Percentiles rank a stretch among this genome's conserved stretches.
These are phyloP conservation scores for Oryza brachyantha DNA, from an alignment of 176 grass and related monocot species.

Conservation along the genomic window DNA sequence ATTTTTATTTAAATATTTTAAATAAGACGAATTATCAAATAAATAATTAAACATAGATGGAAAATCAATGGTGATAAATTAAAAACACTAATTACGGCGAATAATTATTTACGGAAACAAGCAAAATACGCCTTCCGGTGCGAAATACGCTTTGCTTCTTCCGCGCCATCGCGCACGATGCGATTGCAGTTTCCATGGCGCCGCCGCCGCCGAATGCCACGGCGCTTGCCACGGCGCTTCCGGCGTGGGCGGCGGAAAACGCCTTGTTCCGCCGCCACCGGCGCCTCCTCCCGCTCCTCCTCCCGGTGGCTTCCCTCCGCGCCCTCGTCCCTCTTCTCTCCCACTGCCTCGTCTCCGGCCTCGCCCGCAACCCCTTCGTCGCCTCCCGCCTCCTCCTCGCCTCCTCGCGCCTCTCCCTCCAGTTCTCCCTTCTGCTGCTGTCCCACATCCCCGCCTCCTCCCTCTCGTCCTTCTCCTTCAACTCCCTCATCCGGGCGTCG, in stretches of 20 bases:
- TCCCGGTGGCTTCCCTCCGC: conserved; percentile 8
- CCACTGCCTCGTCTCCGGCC: conserved; percentile 60
- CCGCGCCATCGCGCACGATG: background rate
- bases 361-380: conserved; percentile 55
- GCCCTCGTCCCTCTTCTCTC: conserved; percentile 32
- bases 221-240: background rate
- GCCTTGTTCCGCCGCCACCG: conserved; percentile 47
- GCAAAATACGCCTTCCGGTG: background rate
- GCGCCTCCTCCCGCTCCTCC: conserved; percentile 36
- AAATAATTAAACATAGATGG: no score
- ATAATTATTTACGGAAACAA: background rate
- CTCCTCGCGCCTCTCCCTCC: conserved; percentile 20
- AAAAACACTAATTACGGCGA: background rate
- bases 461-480: conserved; percentile 49
- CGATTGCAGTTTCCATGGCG: conserved; percentile 3
- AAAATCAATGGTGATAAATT: no score
- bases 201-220: background rate
- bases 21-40: no score
- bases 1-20: no score
- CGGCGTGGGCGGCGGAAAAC: conserved; percentile 46
- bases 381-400: conserved; percentile 38
- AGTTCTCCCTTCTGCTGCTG: conserved; percentile 36
- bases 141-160: background rate
- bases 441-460: conserved; percentile 37
- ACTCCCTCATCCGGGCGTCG: conserved; percentile 60